Percentiles rank a stretch among this genome's conserved stretches.
Evolutionary conservation across 768 basidiomycete species (phyloP).

Genomic region (Panus rudis): DNA sequence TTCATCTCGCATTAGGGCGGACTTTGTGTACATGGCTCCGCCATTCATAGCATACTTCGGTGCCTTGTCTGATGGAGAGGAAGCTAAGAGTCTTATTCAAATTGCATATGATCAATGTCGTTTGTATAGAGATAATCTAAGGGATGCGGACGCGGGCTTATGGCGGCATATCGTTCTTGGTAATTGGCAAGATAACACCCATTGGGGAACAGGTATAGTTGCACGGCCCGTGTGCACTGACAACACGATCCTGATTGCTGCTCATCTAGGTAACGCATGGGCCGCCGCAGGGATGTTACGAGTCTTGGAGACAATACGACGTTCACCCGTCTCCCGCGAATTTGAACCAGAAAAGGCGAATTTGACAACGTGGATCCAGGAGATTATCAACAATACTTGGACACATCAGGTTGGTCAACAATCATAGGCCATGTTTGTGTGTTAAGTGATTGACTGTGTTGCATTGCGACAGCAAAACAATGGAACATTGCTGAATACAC

Average conservation of each 20-base stretch:
- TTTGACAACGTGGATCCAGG: conserved; percentile 46
- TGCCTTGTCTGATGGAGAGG: conserved; percentile 32
- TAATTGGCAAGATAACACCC: conserved; percentile 34
- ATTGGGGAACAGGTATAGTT: conserved; percentile 50
- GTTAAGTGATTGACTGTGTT: too few relatives aligned
- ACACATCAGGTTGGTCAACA: conserved; percentile 35
- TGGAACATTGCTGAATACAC: conserved; percentile 47
- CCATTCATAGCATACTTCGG: conserved; percentile 66
- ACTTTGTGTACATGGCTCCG: conserved; percentile 57
- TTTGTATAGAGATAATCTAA: conserved; percentile 49
- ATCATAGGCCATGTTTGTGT: too few relatives aligned
- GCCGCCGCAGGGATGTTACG: conserved; percentile 62
- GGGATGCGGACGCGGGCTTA: conserved; percentile 38
- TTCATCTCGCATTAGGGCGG: conserved; percentile 41
- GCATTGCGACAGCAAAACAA: conserved; percentile 31
- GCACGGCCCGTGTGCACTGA: neutral
- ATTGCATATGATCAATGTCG: conserved; percentile 49
- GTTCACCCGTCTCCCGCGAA: conserved; percentile 31
- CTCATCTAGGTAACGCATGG: conserved; percentile 52
- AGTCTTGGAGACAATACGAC: conserved; percentile 46
- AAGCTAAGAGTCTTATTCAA: conserved; percentile 32
- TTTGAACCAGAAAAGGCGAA: conserved; percentile 36
- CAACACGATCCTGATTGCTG: conserved; percentile 2
- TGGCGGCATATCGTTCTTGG: conserved; percentile 55
- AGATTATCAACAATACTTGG: conserved; percentile 42